Evolutionary conservation across 768 basidiomycete species (phyloP).

Genomic region (Mycena latifolia): DNA sequence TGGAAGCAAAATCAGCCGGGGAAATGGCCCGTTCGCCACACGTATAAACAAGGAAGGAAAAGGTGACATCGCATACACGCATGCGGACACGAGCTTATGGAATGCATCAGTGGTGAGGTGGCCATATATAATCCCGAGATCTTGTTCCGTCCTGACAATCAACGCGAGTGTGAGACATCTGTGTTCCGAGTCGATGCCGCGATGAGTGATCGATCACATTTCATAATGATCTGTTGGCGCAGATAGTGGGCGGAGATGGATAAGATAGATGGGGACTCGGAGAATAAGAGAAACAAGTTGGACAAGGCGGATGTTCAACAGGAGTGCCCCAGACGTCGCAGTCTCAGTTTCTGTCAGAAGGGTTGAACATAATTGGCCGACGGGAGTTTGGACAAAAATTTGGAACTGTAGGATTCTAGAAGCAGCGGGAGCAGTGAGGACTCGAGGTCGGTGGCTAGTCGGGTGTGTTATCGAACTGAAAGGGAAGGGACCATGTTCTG

Average conservation of each 20-base stretch:
- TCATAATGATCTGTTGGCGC: too few relatives aligned
- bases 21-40: not conserved
- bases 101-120: not conserved
- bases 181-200: not conserved
- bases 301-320: not conserved
- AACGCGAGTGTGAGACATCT: too few relatives aligned
- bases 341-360: not conserved
- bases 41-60: not conserved
- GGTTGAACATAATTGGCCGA: not conserved
- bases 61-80: not conserved
- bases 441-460: not conserved
- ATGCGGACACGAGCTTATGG: too few relatives aligned
- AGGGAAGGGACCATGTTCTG: too few relatives aligned
- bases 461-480: not conserved
- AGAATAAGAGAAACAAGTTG: too few relatives aligned
- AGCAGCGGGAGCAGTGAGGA: slow-evolving; percentile 1
- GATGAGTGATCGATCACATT: not conserved
- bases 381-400: not conserved
- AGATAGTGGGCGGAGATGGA: too few relatives aligned
- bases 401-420: not conserved
- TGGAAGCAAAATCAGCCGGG: not conserved
- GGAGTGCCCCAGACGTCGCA: not conserved
- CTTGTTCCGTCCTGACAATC: not conserved
- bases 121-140: not conserved
- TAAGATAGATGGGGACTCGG: too few relatives aligned